Conservation (phyloP, 1,139 yeast species). For the Saccharomyces hybrid region DNA sequence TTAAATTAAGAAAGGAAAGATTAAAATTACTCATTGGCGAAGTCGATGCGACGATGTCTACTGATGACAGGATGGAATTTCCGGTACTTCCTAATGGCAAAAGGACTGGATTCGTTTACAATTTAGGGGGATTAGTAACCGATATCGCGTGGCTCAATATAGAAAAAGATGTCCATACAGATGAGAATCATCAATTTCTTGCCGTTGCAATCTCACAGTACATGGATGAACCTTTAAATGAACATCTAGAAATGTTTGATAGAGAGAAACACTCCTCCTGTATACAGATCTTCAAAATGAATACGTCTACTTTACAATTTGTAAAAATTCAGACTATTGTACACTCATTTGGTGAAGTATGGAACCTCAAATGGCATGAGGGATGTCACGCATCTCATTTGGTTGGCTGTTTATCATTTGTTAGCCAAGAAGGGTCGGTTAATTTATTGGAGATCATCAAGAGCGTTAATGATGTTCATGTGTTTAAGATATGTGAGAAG, state of each 20-base stretch:
- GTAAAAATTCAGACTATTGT: constrained; percentile 33
- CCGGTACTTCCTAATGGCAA: constrained; percentile 31
- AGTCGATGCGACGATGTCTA: constrained; percentile 14
- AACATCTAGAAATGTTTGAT: constrained; percentile 33
- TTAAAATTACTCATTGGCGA: constrained; percentile 18
- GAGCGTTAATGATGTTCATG: constrained; percentile 25
- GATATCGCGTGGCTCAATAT: constrained; percentile 46
- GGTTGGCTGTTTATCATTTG: constrained; percentile 43
- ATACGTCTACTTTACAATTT: constrained; percentile 28
- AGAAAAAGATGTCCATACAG: constrained; percentile 7
- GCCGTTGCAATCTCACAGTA: constrained; percentile 44
- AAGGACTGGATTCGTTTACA: constrained; percentile 42
- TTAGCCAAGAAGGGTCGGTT: constrained; percentile 56
- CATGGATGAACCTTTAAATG: constrained; percentile 30
- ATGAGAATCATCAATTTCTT: constrained; percentile 35
- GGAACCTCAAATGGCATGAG: constrained; percentile 48
- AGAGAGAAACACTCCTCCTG: constrained; percentile 36
- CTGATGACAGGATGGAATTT: constrained; percentile 17
- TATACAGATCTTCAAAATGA: constrained; percentile 44
- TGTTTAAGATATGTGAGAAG: constrained; percentile 25
- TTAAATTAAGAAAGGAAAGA: constrained; percentile 13
- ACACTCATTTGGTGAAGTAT: constrained; percentile 48
- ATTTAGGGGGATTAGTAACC: constrained; percentile 51
- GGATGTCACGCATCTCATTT: constrained; percentile 29
- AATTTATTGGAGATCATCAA: constrained; percentile 42